These are phyloP conservation scores for Phellinidium pouzarii DNA, from an alignment of 1,284 basidiomycete species.

Conservation along the genomic window DNA sequence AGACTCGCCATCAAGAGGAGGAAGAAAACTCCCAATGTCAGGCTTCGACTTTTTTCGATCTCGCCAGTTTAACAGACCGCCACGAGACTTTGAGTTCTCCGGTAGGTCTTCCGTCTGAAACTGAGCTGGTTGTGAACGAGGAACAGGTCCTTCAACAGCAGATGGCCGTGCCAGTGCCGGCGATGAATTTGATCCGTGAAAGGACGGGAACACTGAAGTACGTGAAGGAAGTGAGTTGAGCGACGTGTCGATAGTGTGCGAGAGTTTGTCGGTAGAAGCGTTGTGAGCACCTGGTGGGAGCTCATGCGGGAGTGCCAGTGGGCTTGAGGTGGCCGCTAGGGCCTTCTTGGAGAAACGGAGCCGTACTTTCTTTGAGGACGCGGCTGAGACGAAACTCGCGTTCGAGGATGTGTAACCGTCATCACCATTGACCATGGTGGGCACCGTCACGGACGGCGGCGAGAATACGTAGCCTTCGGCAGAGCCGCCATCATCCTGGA, in stretches of 20 bases:
- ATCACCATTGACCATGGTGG: slow-evolving; percentile 12
- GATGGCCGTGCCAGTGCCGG: slow-evolving; percentile 9
- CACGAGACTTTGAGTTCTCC: slow-evolving; percentile 14
- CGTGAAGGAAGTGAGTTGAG: slow-evolving; percentile 3
- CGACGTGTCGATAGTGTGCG: slow-evolving; percentile 8
- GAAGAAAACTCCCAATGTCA: slow-evolving; percentile 13
- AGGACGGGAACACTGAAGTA: slow-evolving; percentile 14
- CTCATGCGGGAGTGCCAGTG: not conserved
- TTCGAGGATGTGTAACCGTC: slow-evolving; percentile 14
- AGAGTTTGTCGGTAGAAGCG: slow-evolving; percentile 11
- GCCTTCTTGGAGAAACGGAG: slow-evolving; percentile 16
- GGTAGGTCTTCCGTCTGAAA: slow-evolving; percentile 5
- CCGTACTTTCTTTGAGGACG: slow-evolving; percentile 15
- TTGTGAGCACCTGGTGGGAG: not conserved
- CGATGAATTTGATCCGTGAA: slow-evolving; percentile 9
- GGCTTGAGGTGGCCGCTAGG: slow-evolving; percentile 5
- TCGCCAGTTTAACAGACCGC: slow-evolving; percentile 20
- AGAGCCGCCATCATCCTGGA: slow-evolving; percentile 11
- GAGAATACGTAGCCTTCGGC: slow-evolving; percentile 17
- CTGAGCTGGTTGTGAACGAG: slow-evolving; percentile 14
- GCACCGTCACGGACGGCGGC: slow-evolving; percentile 5
- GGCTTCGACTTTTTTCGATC: slow-evolving; percentile 19
- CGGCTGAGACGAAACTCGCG: slow-evolving; percentile 13
- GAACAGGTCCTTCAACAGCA: not conserved
- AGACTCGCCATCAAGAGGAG: slow-evolving; percentile 24